Percentiles rank a stretch among this genome's conserved stretches.
These are phyloP conservation scores for Lactarius deliciosus DNA, from an alignment of 768 basidiomycete species.

Conservation along the genomic window DNA sequence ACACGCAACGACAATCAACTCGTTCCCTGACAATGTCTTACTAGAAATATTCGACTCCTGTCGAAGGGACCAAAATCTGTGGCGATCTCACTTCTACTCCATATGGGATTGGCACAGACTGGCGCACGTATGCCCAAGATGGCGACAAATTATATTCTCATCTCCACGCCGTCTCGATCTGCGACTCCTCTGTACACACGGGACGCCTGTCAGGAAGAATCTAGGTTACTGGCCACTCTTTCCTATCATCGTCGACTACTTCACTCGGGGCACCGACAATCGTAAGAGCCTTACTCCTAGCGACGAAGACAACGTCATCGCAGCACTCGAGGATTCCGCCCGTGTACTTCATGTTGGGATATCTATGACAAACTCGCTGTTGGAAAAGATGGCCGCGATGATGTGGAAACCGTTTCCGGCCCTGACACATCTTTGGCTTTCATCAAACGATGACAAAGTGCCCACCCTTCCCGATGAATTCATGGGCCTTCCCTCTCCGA, in stretches of 20 bases:
- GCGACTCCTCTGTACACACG: slow-evolving; percentile 6
- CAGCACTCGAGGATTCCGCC: background rate
- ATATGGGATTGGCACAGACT: slow-evolving; percentile 4
- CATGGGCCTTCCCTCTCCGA: background rate
- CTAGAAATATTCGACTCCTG: slow-evolving; percentile 14
- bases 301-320: background rate
- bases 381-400: background rate
- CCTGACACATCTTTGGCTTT: slow-evolving; percentile 5
- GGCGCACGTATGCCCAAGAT: slow-evolving; percentile 12
- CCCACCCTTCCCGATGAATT: slow-evolving; percentile 3
- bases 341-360: background rate
- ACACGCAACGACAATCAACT: slow-evolving; percentile 3
- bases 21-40: slow-evolving; percentile 9
- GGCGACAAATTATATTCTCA: slow-evolving; percentile 6
- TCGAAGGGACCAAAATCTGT: background rate
- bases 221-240: background rate
- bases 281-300: background rate
- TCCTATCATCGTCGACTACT: background rate
- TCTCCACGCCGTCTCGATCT: slow-evolving; percentile 8
- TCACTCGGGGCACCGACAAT: background rate
- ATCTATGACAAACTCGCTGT: background rate
- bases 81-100: background rate
- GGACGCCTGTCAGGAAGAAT: background rate
- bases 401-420: slow-evolving; percentile 6
- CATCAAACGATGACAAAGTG: background rate